Evolutionary conservation across 768 basidiomycete genomes (phyloP).

Genomic region (Amanita molliuscula): DNA sequence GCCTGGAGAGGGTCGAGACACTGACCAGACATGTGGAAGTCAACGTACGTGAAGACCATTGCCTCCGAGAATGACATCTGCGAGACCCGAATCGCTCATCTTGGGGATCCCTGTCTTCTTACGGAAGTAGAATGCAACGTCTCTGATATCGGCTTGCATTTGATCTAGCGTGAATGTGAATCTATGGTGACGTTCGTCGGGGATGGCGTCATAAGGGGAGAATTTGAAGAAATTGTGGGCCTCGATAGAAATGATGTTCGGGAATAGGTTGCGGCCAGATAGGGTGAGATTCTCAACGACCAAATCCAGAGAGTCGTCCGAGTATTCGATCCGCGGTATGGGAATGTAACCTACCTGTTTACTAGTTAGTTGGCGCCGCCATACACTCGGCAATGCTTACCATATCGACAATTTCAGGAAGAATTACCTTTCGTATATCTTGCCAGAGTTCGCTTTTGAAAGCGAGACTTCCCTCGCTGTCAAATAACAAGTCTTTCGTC

Average conservation of each 20-base stretch:
- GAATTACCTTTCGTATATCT: conserved; percentile 74
- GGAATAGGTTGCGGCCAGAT: conserved; percentile 83
- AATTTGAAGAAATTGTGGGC: conserved; percentile 80
- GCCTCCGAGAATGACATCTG: conserved; percentile 80
- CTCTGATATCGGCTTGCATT: conserved; percentile 90
- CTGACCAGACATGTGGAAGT: background rate
- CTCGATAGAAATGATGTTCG: conserved; percentile 64
- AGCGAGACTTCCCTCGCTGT: conserved; percentile 69
- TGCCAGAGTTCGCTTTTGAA: conserved; percentile 88
- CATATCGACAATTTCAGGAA: conserved; percentile 70
- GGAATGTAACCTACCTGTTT: conserved; percentile 66
- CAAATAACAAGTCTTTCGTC: conserved; percentile 76
- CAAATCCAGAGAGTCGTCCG: conserved; percentile 76
- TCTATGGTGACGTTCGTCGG: conserved; percentile 58
- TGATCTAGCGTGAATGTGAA: conserved; percentile 71
- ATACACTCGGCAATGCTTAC: conserved; percentile 24
- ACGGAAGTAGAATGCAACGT: conserved; percentile 85
- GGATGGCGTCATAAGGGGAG: conserved; percentile 55
- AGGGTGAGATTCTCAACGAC: conserved; percentile 91
- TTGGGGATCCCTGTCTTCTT: conserved; percentile 80
- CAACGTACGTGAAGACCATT: conserved; percentile 60
- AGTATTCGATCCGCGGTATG: conserved; percentile 92
- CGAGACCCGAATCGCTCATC: conserved; percentile 72
- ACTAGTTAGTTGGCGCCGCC: background rate
- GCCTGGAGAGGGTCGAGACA: conserved; percentile 20